These are phyloP conservation scores for Arachis hypogaea DNA, from an alignment of 306 rosid species.

Conservation along the genomic window DNA sequence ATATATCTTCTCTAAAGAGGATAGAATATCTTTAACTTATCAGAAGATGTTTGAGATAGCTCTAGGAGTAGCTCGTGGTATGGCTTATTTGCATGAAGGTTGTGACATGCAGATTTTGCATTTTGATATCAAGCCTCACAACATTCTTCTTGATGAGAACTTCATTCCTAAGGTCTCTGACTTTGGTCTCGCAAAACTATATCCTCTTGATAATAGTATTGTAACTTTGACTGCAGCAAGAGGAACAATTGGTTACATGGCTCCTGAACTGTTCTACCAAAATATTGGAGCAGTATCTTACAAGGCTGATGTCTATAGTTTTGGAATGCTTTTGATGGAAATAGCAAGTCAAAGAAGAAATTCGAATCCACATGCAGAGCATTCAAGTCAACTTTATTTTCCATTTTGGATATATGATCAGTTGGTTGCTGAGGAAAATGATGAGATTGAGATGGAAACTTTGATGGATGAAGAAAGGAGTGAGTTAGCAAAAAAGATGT, in stretches of 20 bases:
- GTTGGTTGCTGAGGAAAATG: not conserved
- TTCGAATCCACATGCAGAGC: not conserved
- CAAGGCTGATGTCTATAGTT: not conserved
- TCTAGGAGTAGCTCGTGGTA: conserved; percentile 40
- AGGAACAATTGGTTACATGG: not conserved
- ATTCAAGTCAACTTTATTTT: conserved; percentile 17
- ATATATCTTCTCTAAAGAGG: conserved; percentile 26
- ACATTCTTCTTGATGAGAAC: not conserved
- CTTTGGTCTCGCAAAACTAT: not conserved
- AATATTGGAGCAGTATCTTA: not conserved
- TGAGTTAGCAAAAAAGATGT: conserved; percentile 20
- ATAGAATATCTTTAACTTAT: not conserved
- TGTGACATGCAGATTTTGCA: not conserved
- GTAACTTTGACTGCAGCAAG: not conserved
- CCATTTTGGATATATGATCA: conserved; percentile 33
- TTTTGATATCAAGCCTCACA: not conserved
- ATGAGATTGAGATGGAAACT: not conserved
- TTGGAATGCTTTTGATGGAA: not conserved
- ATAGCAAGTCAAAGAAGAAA: not conserved
- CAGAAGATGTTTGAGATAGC: conserved; percentile 32
- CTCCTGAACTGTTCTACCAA: not conserved
- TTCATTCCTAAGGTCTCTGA: not conserved
- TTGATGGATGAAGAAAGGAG: not conserved
- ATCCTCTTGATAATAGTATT: not conserved
- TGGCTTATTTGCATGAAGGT: conserved; percentile 27